Evolutionary conservation across 2,329 filamentous ascomycete genomes (phyloP).

Genomic region (Xylariaceae sp.): DNA sequence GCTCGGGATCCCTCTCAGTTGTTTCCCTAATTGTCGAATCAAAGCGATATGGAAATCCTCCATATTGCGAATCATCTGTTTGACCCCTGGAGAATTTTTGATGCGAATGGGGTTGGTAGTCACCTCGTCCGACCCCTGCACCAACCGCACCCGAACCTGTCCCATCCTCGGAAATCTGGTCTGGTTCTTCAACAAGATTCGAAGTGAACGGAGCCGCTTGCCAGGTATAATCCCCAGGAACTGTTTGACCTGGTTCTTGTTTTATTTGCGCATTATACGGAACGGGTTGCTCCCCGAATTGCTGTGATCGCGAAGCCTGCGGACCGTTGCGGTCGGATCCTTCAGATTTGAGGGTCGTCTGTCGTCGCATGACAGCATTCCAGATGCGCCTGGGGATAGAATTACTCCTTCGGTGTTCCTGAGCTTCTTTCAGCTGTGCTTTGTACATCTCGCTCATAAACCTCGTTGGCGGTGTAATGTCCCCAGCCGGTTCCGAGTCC

Average conservation of each 20-base stretch:
- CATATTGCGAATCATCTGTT: slow-evolving; percentile 24
- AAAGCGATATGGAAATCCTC: slow-evolving; percentile 21
- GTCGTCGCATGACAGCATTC: slow-evolving; percentile 29
- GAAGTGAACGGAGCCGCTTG: slow-evolving; percentile 12
- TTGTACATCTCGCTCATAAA: slow-evolving; percentile 32
- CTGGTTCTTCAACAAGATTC: slow-evolving; percentile 28
- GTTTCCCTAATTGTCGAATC: slow-evolving; percentile 27
- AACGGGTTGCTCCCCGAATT: slow-evolving; percentile 20
- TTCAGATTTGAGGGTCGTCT: slow-evolving; percentile 28
- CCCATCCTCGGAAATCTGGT: slow-evolving; percentile 21
- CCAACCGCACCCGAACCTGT: slow-evolving; percentile 6
- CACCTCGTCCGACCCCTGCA: slow-evolving; percentile 6
- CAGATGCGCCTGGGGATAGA: slow-evolving; percentile 29
- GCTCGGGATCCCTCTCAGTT: slow-evolving; percentile 27
- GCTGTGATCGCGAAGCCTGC: slow-evolving; percentile 22
- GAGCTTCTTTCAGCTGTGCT: slow-evolving; percentile 29
- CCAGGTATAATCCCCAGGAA: slow-evolving; percentile 8
- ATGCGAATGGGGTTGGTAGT: slow-evolving; percentile 18
- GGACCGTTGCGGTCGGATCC: slow-evolving; percentile 17
- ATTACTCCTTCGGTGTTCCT: slow-evolving; percentile 28
- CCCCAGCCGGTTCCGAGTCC: slow-evolving; percentile 29
- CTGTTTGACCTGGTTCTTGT: slow-evolving; percentile 20
- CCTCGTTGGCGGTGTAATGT: slow-evolving; percentile 25
- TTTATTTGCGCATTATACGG: slow-evolving; percentile 21
- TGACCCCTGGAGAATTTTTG: slow-evolving; percentile 14